Base-by-base conservation (phyloP, 768 basidiomycete species). In the Rickenella mellea region DNA sequence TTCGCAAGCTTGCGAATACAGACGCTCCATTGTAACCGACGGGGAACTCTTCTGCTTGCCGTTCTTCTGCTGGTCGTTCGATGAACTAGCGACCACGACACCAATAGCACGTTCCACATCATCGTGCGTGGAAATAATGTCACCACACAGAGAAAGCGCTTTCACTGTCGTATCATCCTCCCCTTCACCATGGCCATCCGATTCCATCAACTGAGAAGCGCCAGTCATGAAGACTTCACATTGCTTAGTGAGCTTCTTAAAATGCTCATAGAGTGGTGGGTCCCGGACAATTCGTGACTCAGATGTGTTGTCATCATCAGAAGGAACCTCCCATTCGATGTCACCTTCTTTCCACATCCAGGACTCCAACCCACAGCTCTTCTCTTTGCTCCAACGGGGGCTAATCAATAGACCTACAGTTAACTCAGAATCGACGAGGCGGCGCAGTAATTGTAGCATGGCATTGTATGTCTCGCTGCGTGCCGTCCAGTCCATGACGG, bases 191-290 rank as follows among this genome's bases (percentile, higher is more conserved):
- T n/a, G n/a, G n/a, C n/a, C n/a, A 12, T 49, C 54, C 11, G 41
- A 40, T 15, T 60, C 61, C 39, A 71, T 54, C 51, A 76, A 60
- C n/a, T 57, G 55, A 22, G 57, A 53, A 5, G 70, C 72, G 2
- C 71, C 71, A 0, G 61, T 54, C 17, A 72, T 53, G 50, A 76
- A 78, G 0, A 71, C 63, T 48, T 71, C 65, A 42, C 67, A 68
- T 43, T 75, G 76, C 45, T 59, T 70, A 7, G 68, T 65, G 43
- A 78, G 59, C 51, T 74, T 76, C 51, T 64, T 66, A 57, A 77
- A 76, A 51, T 70, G 61, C n/a, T 63, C 58, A 50, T 70, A 71
- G 11, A 73, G 62, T 12, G 72, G 67, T 21, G 66, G 57, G 3
- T 55, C 57, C 19, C 53, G 56, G 44, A 68, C 62, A 5, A 64